Percentiles rank a stretch among this genome's conserved stretches.
phyloP scores from a whole-genome alignment of 2,329 filamentous ascomycete genomes.

The Clonostachys sp. region DNA sequence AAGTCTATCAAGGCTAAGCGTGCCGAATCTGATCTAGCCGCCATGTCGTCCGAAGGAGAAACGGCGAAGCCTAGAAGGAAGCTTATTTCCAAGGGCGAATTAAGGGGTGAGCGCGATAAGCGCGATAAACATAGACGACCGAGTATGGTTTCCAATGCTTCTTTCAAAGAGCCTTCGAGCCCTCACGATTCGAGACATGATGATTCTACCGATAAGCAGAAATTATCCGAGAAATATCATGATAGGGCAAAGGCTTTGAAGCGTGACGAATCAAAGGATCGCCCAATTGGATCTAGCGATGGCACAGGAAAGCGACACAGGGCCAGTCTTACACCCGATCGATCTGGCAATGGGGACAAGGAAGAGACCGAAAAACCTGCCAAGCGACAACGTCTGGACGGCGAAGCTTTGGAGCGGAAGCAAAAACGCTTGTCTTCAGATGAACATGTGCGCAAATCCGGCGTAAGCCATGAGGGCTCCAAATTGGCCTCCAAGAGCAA shows the following conservation, averaged over 20 bases:
- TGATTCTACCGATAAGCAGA: constrained; percentile 41
- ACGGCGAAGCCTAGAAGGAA: constrained; percentile 56
- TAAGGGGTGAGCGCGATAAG: constrained; percentile 55
- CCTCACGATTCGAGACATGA: constrained; percentile 45
- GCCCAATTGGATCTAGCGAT: constrained; percentile 44
- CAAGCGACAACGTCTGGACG: constrained; percentile 55
- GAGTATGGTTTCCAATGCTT: constrained; percentile 52
- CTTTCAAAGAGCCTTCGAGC: constrained; percentile 48
- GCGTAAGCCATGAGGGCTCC: neutral
- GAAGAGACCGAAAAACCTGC: constrained; percentile 44
- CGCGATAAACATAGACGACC: constrained; percentile 55
- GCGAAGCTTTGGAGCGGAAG: constrained; percentile 45
- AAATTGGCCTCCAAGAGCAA: constrained; percentile 3
- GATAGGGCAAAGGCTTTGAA: constrained; percentile 58
- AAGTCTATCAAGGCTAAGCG: constrained; percentile 48
- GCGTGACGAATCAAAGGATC: constrained; percentile 56
- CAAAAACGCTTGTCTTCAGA: constrained; percentile 40
- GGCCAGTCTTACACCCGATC: constrained; percentile 53
- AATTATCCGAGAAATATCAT: constrained; percentile 49
- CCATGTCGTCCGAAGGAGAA: constrained; percentile 52
- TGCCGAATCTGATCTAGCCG: constrained; percentile 47
- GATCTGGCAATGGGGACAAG: constrained; percentile 44
- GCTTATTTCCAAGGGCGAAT: constrained; percentile 57
- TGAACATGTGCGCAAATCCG: constrained; percentile 34
- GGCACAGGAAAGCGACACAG: constrained; percentile 52